Evolutionary conservation across 2,329 filamentous ascomycete species (phyloP).

Genomic region (Blastomyces percursus): DNA sequence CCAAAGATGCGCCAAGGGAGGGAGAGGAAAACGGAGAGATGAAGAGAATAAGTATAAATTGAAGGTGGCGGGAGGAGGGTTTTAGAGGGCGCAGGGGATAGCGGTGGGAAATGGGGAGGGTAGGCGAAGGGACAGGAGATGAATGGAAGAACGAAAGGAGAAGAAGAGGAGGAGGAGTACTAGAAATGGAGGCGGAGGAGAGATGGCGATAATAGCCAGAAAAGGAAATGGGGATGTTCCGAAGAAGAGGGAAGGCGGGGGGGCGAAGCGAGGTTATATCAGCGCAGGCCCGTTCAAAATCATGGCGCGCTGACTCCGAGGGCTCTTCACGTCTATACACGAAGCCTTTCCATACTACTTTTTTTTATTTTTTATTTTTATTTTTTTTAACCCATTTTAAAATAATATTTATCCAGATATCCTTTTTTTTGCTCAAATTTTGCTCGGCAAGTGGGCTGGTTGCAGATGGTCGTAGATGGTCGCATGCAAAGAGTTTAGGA

Average conservation of each 20-base stretch:
- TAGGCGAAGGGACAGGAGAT: not conserved
- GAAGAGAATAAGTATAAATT: conserved; percentile 4
- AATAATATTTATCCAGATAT: not conserved
- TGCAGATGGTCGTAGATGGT: conserved; percentile 12
- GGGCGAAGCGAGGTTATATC: conserved; percentile 15
- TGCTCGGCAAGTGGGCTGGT: conserved; percentile 5
- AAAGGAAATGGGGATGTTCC: conserved; percentile 11
- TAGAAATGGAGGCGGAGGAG: conserved; percentile 16
- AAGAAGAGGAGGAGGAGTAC: conserved; percentile 3
- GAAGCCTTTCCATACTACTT: not conserved
- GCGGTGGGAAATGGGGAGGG: conserved; percentile 6
- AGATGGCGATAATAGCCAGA: conserved; percentile 11
- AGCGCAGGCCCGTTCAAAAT: conserved; percentile 7
- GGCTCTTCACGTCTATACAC: not conserved
- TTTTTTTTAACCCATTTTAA: no score
- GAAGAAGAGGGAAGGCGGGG: conserved; percentile 13
- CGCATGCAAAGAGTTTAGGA: conserved; percentile 9
- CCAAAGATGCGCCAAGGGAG: not conserved
- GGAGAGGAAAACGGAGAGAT: conserved; percentile 3
- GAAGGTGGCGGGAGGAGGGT: conserved; percentile 6
- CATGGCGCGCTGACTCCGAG: conserved; percentile 10
- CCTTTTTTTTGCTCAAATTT: not conserved
- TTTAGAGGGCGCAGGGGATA: conserved; percentile 12
- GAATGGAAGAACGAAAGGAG: conserved; percentile 12
- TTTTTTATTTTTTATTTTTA: not conserved